These are phyloP conservation scores for Cladosporium oxysporum DNA, from an alignment of 2,329 filamentous ascomycete species.

Conservation along the genomic window DNA sequence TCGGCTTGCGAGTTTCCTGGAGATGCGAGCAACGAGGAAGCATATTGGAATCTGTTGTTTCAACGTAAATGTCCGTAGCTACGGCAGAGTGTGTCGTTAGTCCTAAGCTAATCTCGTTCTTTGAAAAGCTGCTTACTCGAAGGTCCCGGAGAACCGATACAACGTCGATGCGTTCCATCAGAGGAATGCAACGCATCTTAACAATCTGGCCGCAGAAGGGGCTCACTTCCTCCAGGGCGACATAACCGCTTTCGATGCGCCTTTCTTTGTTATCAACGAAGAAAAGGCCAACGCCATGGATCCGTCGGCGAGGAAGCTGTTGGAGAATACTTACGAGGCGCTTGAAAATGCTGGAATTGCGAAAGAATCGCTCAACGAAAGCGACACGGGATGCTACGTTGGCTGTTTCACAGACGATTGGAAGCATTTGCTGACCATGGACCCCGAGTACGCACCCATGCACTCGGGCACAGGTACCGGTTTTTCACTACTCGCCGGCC, in stretches of 20 bases:
- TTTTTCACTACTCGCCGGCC: slow-evolving; percentile 14
- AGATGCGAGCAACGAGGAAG: too few species aligned
- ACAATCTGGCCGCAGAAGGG: neutral
- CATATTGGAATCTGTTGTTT: too few species aligned
- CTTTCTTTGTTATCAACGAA: slow-evolving; percentile 30
- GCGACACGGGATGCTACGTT: slow-evolving; percentile 26
- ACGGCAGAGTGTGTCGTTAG: too few species aligned
- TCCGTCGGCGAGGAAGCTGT: slow-evolving; percentile 31
- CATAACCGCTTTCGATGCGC: slow-evolving; percentile 28
- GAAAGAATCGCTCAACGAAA: slow-evolving; percentile 8
- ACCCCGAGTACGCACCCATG: slow-evolving; percentile 23
- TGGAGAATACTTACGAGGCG: slow-evolving; percentile 30
- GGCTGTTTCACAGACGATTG: slow-evolving; percentile 30
- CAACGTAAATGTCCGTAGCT: neutral
- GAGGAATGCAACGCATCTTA: slow-evolving; percentile 17
- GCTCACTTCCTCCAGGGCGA: slow-evolving; percentile 31
- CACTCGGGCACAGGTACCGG: slow-evolving; percentile 26
- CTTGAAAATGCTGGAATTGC: slow-evolving; percentile 22
- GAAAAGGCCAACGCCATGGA: slow-evolving; percentile 31
- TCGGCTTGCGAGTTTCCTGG: too few species aligned
- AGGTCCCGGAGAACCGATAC: slow-evolving; percentile 28
- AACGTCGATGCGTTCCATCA: slow-evolving; percentile 29
- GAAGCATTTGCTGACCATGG: slow-evolving; percentile 24
- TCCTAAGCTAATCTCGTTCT: neutral
- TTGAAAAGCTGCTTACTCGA: neutral